Percentiles rank a stretch among this genome's conserved stretches.
phyloP scores from a whole-genome alignment of 164 flowering plant species.

The Taxillus chinensis region DNA sequence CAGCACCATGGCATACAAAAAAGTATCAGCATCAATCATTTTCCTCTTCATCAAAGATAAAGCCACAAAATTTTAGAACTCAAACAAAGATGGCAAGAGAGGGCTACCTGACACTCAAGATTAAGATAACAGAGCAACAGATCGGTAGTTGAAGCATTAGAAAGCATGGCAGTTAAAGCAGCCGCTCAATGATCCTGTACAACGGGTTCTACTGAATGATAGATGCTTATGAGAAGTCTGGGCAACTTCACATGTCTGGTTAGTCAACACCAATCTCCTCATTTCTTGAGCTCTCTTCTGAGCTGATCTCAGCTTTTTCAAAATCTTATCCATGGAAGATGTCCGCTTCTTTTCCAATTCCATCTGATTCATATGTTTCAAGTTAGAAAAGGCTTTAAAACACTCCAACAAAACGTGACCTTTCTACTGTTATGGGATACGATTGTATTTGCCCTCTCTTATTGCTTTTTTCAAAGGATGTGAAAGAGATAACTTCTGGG shows the following conservation, averaged over 20 bases:
- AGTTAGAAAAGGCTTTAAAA: too few species aligned
- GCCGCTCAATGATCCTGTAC: constrained; percentile 67
- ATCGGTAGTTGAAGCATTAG: constrained; percentile 13
- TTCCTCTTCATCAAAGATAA: too few species aligned
- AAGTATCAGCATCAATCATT: too few species aligned
- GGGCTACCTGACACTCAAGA: constrained; percentile 7
- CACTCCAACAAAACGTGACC: too few species aligned
- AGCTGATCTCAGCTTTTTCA: constrained; percentile 79
- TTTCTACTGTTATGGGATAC: too few species aligned
- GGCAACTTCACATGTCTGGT: constrained; percentile 26
- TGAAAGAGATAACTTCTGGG: too few species aligned
- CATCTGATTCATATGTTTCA: constrained; percentile 42
- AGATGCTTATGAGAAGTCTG: constrained; percentile 30
- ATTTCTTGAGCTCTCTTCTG: constrained; percentile 88
- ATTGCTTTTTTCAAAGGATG: too few species aligned
- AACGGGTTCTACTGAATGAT: constrained; percentile 42
- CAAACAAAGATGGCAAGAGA: too few species aligned
- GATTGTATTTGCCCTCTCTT: too few species aligned
- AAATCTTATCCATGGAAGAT: constrained; percentile 88
- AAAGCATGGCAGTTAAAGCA: constrained; percentile 86
- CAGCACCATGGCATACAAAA: too few species aligned
- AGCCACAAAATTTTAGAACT: too few species aligned
- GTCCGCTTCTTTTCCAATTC: constrained; percentile 88
- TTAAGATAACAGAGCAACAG: constrained; percentile 1
- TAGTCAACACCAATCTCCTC: constrained; percentile 55